A percentile compares a stretch with the other conserved stretches of the same genome.
phyloP scores from a whole-genome alignment of 2,329 filamentous ascomycete genomes.

The Herpotrichia juniperi region DNA sequence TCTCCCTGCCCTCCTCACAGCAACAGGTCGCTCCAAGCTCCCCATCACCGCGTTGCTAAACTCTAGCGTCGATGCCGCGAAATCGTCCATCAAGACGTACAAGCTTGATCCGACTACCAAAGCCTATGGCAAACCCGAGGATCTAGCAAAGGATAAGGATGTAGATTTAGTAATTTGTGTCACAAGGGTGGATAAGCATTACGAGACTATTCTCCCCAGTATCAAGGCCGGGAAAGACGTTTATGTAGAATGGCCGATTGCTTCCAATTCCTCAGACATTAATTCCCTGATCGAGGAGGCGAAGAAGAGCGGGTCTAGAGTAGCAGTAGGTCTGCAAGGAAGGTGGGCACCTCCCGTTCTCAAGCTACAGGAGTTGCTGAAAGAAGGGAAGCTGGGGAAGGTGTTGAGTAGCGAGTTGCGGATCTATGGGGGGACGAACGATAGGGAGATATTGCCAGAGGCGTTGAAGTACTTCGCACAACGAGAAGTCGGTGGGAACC shows the following conservation, averaged over 20 bases:
- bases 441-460: conserved; percentile 19
- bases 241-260: conserved; percentile 58
- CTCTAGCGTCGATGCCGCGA: conserved; percentile 48
- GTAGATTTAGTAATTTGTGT: conserved; percentile 53
- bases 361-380: conserved; percentile 51
- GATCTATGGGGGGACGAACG: conserved; percentile 21
- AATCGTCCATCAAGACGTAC: conserved; percentile 48
- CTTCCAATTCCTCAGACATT: conserved; percentile 44
- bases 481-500: conserved; percentile 48
- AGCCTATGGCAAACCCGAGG: conserved; percentile 50
- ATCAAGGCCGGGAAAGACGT: conserved; percentile 53
- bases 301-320: conserved; percentile 46
- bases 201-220: conserved; percentile 44
- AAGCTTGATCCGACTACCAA: conserved; percentile 46
- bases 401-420: conserved; percentile 43
- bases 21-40: conserved; percentile 39
- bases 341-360: conserved; percentile 45
- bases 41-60: conserved; percentile 56
- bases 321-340: conserved; percentile 56
- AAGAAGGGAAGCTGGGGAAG: conserved; percentile 48
- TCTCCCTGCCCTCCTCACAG: conserved; percentile 39
- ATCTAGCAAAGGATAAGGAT: conserved; percentile 49
- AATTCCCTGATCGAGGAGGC: conserved; percentile 50
- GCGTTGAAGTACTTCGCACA: conserved; percentile 58
- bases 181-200: conserved; percentile 49